Conservation (phyloP, 352 stramenopile genomes). For the Phytophthora colocasiae region DNA sequence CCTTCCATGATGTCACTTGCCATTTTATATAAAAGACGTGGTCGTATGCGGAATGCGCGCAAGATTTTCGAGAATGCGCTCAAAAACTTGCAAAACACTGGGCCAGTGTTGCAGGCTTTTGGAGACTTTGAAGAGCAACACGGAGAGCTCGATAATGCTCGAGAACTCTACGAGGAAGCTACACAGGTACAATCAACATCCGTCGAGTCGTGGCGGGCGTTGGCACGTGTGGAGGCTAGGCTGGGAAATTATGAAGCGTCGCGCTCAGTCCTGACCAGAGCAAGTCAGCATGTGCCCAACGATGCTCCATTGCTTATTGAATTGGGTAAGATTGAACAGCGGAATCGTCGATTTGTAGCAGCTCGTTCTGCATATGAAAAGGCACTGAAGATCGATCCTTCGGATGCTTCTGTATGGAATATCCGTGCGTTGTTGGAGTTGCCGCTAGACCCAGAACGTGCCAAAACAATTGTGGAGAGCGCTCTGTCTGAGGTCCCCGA, state of each 20-base stretch:
- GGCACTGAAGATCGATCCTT: constrained; percentile 75
- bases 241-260: constrained; percentile 70
- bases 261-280: constrained; percentile 69
- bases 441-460: constrained; percentile 61
- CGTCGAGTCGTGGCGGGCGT: constrained; percentile 71
- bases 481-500: constrained; percentile 69
- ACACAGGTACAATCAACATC: constrained; percentile 69
- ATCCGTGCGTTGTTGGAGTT: constrained; percentile 82
- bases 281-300: constrained; percentile 71
- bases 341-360: constrained; percentile 60
- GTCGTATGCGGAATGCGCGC: constrained; percentile 53
- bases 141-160: constrained; percentile 69
- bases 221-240: constrained; percentile 70
- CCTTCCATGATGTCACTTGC: constrained; percentile 84
- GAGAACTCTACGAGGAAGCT: constrained; percentile 78
- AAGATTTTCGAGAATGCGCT: constrained; percentile 76
- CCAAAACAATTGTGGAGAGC: constrained; percentile 80
- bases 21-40: constrained; percentile 63
- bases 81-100: constrained; percentile 60
- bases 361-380: constrained; percentile 75
- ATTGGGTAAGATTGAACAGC: constrained; percentile 85
- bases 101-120: constrained; percentile 71
- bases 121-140: constrained; percentile 82
- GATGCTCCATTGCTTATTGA: constrained; percentile 76
- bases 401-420: constrained; percentile 80